Conservation (phyloP, 2,329 filamentous ascomycete genomes). For the Coccinonectria pachysandricola region DNA sequence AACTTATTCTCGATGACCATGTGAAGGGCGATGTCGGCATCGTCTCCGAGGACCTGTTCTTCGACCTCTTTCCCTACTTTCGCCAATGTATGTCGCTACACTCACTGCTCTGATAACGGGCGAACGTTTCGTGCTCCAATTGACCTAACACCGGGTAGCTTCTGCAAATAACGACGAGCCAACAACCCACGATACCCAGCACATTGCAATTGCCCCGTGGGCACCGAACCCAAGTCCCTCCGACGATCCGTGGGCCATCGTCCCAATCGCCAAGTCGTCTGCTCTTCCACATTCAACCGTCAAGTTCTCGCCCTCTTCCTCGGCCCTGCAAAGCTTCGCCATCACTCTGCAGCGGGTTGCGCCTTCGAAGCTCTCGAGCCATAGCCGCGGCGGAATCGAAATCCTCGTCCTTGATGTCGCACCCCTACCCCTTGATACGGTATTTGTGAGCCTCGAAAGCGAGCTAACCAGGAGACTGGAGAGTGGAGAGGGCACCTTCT, state of each 20-base stretch:
- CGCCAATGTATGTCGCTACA: constrained; percentile 40
- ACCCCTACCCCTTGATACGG: constrained; percentile 68
- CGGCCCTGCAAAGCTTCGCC: constrained; percentile 70
- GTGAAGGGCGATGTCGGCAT: constrained; percentile 78
- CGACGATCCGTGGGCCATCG: constrained; percentile 70
- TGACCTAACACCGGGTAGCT: constrained; percentile 9
- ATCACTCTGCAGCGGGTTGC: constrained; percentile 61
- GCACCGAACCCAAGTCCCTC: constrained; percentile 46
- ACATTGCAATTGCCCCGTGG: constrained; percentile 69
- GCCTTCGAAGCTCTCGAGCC: constrained; percentile 62
- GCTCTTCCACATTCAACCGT: constrained; percentile 66
- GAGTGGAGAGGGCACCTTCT: constrained; percentile 74
- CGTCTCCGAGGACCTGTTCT: constrained; percentile 76
- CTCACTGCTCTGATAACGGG: too few relatives aligned
- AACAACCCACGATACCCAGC: constrained; percentile 33
- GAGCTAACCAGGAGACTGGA: constrained; percentile 71
- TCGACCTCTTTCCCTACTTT: constrained; percentile 64
- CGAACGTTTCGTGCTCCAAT: too few relatives aligned
- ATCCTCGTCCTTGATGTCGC: constrained; percentile 73
- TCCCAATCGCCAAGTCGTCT: constrained; percentile 59
- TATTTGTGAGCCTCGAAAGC: constrained; percentile 79
- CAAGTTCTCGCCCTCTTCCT: constrained; percentile 63
- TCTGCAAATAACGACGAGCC: constrained; percentile 26
- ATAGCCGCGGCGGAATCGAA: constrained; percentile 69
- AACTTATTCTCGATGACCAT: constrained; percentile 74